Base-by-base conservation (phyloP, 306 rosid genomes). In the Abrus precatorius region DNA sequence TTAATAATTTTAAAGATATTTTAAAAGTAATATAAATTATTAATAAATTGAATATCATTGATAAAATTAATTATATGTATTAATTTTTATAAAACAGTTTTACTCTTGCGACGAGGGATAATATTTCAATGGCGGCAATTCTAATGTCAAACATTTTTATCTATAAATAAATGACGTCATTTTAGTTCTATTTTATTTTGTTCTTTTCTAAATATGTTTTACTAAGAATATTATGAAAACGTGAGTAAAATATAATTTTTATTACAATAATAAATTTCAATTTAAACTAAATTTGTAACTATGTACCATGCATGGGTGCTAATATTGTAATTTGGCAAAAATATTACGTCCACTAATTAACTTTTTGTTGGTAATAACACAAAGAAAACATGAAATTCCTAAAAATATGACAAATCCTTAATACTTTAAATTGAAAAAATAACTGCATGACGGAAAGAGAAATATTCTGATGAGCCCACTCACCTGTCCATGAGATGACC, bases 401-500 rank as follows among this genome's bases (percentile, higher is more conserved):
- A 3, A 69, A 69, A 12, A 9, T 4, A 29, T 52, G 56, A 74
- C 9, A 12, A 32, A 44, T 9, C 44, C 30, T 43, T 13, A 2
- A 12, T 65, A 12, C 4, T 40, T 62, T 45, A 63, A 48, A 53
- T 44, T 30, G 11, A 72, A 82, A 72, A 63, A 9, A 30, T 44
- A 50, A 65, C 29, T 0, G 1, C 7, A 7, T 29, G 38, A 57
- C 0, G 64, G 63, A 30, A 27, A 57, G 68, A 54, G 1, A 12
- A 27, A 13, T 20, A 36, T 38, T 11, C 5, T 34, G 8, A 5
- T 29, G 84, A 67, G 85, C 87, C 76, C 87, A 85, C 88, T 81
- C 83, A 30, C 20, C 74, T 65, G 65, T 68, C 64, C 38, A 5
- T 36, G 85, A 87, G 79, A 78, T 85, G 87, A 84, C 88, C 32